Evolutionary conservation across 2,329 filamentous ascomycete species (phyloP).

Genomic region (Beauveria asiatica): DNA sequence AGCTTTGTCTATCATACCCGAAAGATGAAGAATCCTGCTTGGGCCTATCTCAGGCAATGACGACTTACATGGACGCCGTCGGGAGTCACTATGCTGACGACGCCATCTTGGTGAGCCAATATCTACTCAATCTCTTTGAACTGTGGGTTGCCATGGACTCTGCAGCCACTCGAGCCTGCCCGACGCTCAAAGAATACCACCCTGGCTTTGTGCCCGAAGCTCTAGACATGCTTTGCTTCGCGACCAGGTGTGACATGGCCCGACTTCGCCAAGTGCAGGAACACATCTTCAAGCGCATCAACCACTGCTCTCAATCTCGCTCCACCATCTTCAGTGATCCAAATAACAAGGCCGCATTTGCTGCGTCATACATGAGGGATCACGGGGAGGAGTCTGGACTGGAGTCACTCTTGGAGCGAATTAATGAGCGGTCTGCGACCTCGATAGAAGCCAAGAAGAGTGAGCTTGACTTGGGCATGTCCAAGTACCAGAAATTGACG

Average conservation of each 20-base stretch:
- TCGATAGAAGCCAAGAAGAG: background rate
- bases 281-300: slow-evolving; percentile 6
- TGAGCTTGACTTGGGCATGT: background rate
- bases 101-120: slow-evolving; percentile 20
- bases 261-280: slow-evolving; percentile 31
- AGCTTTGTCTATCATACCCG: background rate
- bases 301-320: background rate
- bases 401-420: background rate
- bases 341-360: background rate
- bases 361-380: background rate
- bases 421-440: background rate
- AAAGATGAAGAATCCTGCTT: background rate
- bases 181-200: slow-evolving; percentile 41
- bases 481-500: background rate
- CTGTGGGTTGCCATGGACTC: slow-evolving; percentile 51
- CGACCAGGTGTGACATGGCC: slow-evolving; percentile 36
- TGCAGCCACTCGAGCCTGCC: slow-evolving; percentile 30
- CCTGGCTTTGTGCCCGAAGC: slow-evolving; percentile 41
- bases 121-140: slow-evolving; percentile 44
- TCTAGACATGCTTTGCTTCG: slow-evolving; percentile 48
- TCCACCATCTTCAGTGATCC: background rate
- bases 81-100: slow-evolving; percentile 22
- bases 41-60: background rate
- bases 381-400: background rate
- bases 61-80: background rate